These are phyloP conservation scores for Globisporangium parvum DNA, from an alignment of 352 stramenopile genomes.

Conservation along the genomic window DNA sequence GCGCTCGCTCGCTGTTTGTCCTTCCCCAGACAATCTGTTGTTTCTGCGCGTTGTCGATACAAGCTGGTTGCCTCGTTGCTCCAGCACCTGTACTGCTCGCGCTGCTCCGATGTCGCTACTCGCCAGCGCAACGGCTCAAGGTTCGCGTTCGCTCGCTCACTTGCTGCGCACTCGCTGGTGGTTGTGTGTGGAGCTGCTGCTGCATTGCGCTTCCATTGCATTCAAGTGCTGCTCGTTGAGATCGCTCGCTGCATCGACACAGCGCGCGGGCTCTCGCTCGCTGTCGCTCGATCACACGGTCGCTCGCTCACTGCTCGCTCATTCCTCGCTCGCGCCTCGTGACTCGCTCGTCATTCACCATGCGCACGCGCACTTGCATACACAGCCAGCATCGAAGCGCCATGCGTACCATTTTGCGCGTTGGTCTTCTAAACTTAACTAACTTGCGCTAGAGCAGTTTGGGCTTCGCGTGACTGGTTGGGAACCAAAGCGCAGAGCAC, in stretches of 20 bases:
- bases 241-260: too few species aligned
- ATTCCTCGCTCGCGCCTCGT: neutral
- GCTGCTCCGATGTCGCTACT: too few species aligned
- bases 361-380: neutral
- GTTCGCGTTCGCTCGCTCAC: neutral
- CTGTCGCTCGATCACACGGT: too few species aligned
- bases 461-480: conserved; percentile 31
- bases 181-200: too few species aligned
- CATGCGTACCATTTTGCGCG: conserved; percentile 71
- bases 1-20: too few species aligned
- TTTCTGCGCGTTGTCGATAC: too few species aligned
- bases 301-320: neutral
- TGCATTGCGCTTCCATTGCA: too few species aligned
- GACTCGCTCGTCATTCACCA: neutral
- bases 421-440: conserved; percentile 89
- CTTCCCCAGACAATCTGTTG: too few species aligned
- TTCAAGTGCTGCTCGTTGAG: too few species aligned
- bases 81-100: too few species aligned
- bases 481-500: conserved; percentile 1
- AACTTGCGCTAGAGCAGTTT: conserved; percentile 22
- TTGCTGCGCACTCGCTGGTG: neutral
- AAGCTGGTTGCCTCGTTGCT: too few species aligned
- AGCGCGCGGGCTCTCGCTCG: too few species aligned
- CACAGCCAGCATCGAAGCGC: conserved; percentile 6
- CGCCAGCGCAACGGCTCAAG: neutral